Evolutionary conservation across 2,329 filamentous ascomycete species (phyloP), one percentile per base, ranked within the genome.

Genomic region (Colletotrichum australisinense): DNA sequence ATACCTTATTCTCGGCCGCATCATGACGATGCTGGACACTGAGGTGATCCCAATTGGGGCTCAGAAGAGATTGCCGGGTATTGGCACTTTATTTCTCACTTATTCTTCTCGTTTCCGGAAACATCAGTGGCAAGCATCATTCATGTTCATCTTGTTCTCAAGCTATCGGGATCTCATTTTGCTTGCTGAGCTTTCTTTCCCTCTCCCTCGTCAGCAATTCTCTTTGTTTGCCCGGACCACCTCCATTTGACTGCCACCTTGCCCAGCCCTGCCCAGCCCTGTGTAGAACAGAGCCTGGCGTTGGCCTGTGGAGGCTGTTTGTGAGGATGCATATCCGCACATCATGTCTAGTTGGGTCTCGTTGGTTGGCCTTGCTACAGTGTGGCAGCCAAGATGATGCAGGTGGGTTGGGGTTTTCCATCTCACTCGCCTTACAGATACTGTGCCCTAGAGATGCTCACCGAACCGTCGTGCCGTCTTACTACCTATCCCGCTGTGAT

Each of bases 241-340:
- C 9, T 38, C 30, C 30, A 38, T 53, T 24, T 32, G n/a, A 32
- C 52, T 64, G 14, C 62, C 28, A 38, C 62, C 52, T n/a, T 16
- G 62, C 46, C 62, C 62, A 35, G 62, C n/a, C 62, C 46, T 63
- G 62, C 28, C 60, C n/a, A 53, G 60, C 46, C 28, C 46, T 55
- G 46, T 52, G 22, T 19, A 55, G 46, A 26, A 49, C 9, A 38
- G 62, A 26, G 46, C n/a, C 11, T 63, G 11, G 46, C 62, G 53
- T 38, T n/a, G 26, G 32, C 26, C 55, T 35, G 55, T 28, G 32
- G 60, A 8, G 22, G n/a, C 46, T 19, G 26, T 35, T 26, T 30
- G 46, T 28, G 32, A 24, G 16, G 6, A 6, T 24, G n/a, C 30
- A 55, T 35, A 28, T 42, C 38, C 38, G 38, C 16, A 42, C n/a